Conservation (phyloP, 108 stramenopile genomes). For the Cyclotella sp. region DNA sequence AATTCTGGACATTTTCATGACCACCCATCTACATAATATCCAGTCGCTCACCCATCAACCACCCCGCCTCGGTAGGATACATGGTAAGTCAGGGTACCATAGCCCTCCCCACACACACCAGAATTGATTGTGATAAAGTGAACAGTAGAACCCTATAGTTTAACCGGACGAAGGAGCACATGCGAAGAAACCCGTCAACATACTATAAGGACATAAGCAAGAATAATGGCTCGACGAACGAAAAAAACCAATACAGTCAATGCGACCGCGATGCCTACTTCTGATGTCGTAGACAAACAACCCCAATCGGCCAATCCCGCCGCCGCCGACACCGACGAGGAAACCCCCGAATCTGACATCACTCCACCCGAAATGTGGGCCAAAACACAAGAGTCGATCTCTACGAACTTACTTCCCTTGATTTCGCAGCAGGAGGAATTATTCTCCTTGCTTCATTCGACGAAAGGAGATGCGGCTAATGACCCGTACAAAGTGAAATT, state of each 20-base stretch:
- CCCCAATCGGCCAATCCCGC: background rate
- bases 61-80: too few relatives aligned
- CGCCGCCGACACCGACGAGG: background rate
- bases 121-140: too few relatives aligned
- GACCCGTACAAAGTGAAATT: background rate
- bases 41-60: too few relatives aligned
- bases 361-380: slow-evolving; percentile 9
- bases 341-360: background rate
- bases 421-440: slow-evolving; percentile 13
- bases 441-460: background rate
- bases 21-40: too few relatives aligned
- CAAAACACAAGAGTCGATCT: slow-evolving; percentile 2
- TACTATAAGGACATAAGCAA: background rate
- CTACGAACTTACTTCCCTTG: slow-evolving; percentile 16
- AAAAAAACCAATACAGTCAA: background rate
- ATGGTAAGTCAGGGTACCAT: too few relatives aligned
- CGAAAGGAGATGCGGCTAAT: background rate
- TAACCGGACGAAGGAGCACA: too few relatives aligned
- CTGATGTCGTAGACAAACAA: too few relatives aligned
- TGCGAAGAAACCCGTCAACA: too few relatives aligned
- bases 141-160: too few relatives aligned
- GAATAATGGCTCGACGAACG: background rate
- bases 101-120: too few relatives aligned
- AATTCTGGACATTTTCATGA: too few relatives aligned
- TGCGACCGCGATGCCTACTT: too few relatives aligned